A percentile compares a stretch with the other conserved stretches of the same genome.
phyloP scores from a whole-genome alignment of 1,139 yeast genomes.

The Zygosaccharomyces sapae region DNA sequence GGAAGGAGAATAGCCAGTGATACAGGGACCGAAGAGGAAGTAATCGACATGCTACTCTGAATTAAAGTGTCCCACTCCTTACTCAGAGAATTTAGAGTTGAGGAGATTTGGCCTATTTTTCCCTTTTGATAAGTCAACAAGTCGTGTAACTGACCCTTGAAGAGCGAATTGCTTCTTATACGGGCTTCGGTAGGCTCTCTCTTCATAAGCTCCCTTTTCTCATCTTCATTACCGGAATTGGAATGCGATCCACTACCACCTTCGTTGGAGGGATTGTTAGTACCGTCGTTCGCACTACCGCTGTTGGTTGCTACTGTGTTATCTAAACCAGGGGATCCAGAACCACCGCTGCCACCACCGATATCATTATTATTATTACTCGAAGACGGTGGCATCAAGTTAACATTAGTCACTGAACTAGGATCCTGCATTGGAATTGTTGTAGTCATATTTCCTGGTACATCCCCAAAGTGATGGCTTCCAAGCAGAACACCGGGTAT shows the following conservation, averaged over 20 bases:
- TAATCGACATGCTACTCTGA: conserved; percentile 22
- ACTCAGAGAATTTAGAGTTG: conserved; percentile 23
- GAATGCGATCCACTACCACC: too few relatives aligned
- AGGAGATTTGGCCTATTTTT: conserved; percentile 23
- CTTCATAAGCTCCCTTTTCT: not conserved
- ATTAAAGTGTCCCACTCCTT: conserved; percentile 28
- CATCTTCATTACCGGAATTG: not conserved
- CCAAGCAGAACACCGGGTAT: conserved; percentile 1
- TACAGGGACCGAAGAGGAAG: conserved; percentile 43
- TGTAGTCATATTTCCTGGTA: not conserved
- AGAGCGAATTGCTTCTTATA: conserved; percentile 17
- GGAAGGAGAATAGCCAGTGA: conserved; percentile 43
- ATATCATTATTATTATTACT: not conserved
- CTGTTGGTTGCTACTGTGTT: too few relatives aligned
- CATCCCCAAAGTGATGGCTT: not conserved
- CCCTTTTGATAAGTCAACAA: conserved; percentile 28
- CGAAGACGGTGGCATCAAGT: not conserved
- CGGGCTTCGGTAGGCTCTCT: conserved; percentile 2
- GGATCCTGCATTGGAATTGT: not conserved
- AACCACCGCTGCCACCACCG: not conserved
- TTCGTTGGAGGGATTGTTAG: too few relatives aligned
- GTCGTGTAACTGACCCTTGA: conserved; percentile 26
- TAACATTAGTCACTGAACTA: not conserved
- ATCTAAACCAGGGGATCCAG: too few relatives aligned
- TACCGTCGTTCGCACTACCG: too few relatives aligned